phyloP scores from a whole-genome alignment of 1,139 yeast genomes.

The Williopsis jadinii region DNA sequence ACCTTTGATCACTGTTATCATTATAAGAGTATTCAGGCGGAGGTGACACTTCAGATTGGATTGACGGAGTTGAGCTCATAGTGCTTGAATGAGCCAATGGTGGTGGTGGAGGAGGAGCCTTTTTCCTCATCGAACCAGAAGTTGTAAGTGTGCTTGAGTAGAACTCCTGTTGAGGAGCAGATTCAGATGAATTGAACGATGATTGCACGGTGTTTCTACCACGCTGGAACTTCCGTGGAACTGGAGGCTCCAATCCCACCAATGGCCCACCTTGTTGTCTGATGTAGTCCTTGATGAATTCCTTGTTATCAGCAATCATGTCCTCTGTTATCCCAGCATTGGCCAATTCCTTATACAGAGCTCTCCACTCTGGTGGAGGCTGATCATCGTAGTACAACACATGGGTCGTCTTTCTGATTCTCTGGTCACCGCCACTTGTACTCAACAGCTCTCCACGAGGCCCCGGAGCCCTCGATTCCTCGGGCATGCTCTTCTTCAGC shows the following conservation, averaged over 20 bases:
- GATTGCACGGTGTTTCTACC: not conserved
- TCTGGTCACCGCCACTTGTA: slow-evolving; percentile 38
- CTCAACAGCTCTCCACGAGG: slow-evolving; percentile 54
- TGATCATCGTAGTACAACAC: slow-evolving; percentile 66
- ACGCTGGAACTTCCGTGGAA: slow-evolving; percentile 52
- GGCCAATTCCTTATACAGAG: slow-evolving; percentile 66
- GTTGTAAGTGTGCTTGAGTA: not conserved
- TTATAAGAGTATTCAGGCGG: not conserved
- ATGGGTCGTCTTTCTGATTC: slow-evolving; percentile 51
- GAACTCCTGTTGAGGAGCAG: too few species aligned
- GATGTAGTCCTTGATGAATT: slow-evolving; percentile 73
- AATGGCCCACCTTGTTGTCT: slow-evolving; percentile 75
- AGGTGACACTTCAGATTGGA: not conserved
- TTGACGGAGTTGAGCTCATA: not conserved
- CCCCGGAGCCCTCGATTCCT: slow-evolving; percentile 41
- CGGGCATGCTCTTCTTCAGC: slow-evolving; percentile 43
- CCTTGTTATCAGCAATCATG: slow-evolving; percentile 82
- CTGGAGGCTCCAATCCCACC: slow-evolving; percentile 81
- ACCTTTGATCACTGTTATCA: slow-evolving; percentile 11
- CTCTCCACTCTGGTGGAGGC: slow-evolving; percentile 85
- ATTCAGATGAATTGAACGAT: not conserved
- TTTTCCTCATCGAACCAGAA: slow-evolving; percentile 28
- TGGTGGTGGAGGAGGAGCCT: slow-evolving; percentile 48
- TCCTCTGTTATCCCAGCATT: slow-evolving; percentile 80
- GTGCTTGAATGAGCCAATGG: slow-evolving; percentile 1